Evolutionary conservation across 805 yeast genomes (phyloP), one percentile per base, ranked within the genome.

Genomic region (Ogataea pilisensis): DNA sequence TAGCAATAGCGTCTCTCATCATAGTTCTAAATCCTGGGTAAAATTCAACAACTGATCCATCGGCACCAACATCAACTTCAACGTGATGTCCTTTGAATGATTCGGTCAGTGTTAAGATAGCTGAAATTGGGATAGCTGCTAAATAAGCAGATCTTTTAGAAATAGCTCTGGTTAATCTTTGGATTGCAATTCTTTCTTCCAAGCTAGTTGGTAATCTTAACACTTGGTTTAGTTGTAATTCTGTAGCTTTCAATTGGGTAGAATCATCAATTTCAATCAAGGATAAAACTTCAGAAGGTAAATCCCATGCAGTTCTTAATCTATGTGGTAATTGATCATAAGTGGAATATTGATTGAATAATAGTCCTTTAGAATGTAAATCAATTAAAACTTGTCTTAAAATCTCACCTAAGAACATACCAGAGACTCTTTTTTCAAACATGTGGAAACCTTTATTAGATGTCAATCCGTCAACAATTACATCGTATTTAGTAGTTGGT

Each of bases 351-450:
- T 80, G 83, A 7, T 59, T 63, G 54, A 90, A 79, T 9, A 91
- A 59, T 27, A 78, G 67, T 6, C 77, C 77, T 47, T 73, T 64
- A 8, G 71, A 60, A 57, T 80, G 78, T 44, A 87, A 72, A 46
- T 89, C 95, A 37, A 82, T 69, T 35, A 91, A 62, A 12, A 81
- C 70, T 39, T 80, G 80, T 59, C 99, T 76, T 45, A 89, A 70
- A 34, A 93, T 70, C 63, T 91, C 99, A 44, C 99, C 98, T 53
- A 90, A 65, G 55, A 84, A 90, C 95, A 89, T 84, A 41, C 96
- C 97, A 49, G 87, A 76, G 38, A 90, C 85, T 57, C 96, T 78
- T 61, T 90, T 90, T 64, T 90, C 97, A 66, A 89, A 93, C 71
- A 90, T 75, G 62, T 93, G 97, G 68, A 69, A 86, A 7, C 95